Percentiles rank a stretch among this genome's conserved stretches.
phyloP scores from a whole-genome alignment of 2,329 filamentous ascomycete species.

The Aspergillus pseudotamarii region DNA sequence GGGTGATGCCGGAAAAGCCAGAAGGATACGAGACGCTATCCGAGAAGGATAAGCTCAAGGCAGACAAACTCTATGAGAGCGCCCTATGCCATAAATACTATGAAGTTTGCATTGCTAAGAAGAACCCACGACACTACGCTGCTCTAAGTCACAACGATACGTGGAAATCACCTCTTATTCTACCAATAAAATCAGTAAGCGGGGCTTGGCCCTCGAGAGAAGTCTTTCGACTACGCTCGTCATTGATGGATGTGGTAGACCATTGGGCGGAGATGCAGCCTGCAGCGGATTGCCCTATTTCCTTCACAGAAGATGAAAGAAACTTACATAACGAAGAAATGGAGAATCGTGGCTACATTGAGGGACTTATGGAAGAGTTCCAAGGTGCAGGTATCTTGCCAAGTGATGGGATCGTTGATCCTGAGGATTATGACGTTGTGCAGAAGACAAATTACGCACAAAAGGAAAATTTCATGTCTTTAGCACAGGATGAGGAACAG shows the following conservation, averaged over 20 bases:
- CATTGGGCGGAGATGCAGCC: background rate
- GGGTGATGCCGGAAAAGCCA: background rate
- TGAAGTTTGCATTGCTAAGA: background rate
- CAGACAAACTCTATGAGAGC: background rate
- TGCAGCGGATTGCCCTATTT: background rate
- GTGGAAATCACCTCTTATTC: conserved; percentile 1
- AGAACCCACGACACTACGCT: background rate
- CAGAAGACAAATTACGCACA: background rate
- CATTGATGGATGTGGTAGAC: background rate
- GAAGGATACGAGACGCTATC: background rate
- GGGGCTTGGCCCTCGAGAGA: background rate
- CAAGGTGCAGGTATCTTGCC: background rate
- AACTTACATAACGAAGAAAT: background rate
- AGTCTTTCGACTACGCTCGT: background rate
- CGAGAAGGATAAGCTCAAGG: background rate
- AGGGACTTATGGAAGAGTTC: background rate
- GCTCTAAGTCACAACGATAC: background rate
- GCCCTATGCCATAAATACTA: conserved; percentile 1
- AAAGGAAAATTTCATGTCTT: conserved; percentile 6
- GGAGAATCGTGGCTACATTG: conserved; percentile 1
- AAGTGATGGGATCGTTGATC: background rate
- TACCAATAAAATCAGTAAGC: background rate
- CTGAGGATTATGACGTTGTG: conserved; percentile 3
- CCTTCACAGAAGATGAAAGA: background rate
- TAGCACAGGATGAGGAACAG: conserved; percentile 7